Percentiles rank a stretch among this genome's conserved stretches.
These are phyloP conservation scores for Malus sieversii DNA, from an alignment of 306 rosid species.

Conservation along the genomic window DNA sequence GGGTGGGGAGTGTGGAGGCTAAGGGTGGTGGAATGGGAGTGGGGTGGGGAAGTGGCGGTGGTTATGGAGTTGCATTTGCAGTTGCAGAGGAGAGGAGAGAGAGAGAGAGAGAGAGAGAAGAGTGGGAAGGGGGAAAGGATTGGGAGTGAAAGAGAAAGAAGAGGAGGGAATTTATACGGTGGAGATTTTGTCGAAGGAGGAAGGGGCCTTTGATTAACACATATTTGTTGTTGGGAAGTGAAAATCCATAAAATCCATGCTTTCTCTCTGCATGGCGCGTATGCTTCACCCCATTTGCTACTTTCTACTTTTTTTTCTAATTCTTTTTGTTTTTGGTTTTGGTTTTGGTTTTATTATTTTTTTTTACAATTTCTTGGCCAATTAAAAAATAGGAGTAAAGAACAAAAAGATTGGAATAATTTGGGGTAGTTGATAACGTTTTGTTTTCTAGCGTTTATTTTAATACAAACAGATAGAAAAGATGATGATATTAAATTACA, in stretches of 20 bases:
- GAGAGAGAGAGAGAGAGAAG: background rate
- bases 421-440: background rate
- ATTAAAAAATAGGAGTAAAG: background rate
- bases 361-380: background rate
- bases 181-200: constrained; percentile 2
- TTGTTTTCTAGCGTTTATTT: background rate
- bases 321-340: background rate
- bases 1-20: background rate
- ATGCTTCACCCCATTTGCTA: background rate
- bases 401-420: background rate
- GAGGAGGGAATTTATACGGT: background rate
- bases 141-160: background rate
- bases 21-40: background rate
- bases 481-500: background rate
- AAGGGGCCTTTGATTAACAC: background rate
- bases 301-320: background rate
- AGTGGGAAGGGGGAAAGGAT: background rate
- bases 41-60: background rate
- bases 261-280: background rate
- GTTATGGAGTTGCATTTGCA: constrained; percentile 16
- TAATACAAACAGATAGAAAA: background rate
- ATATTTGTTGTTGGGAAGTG: background rate
- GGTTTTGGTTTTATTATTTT: background rate
- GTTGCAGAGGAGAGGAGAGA: background rate
- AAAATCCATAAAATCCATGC: background rate